Base-by-base conservation (phyloP, 306 rosid species). In the Chamaecrista fasciculata region DNA sequence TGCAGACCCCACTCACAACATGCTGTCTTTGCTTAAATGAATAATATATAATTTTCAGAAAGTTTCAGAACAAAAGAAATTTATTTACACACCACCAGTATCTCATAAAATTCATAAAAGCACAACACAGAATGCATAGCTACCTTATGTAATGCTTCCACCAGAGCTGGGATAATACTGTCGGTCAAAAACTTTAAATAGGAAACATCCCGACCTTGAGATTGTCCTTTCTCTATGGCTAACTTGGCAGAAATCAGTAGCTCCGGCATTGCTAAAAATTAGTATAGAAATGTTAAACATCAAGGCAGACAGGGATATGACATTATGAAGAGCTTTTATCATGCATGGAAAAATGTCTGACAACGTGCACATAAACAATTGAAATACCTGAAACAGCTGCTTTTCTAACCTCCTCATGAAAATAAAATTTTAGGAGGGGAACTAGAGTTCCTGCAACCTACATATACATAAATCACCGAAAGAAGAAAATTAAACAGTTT, bases 111-210 rank as follows among this genome's bases (percentile, higher is more conserved):
- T n/a, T n/a, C n/a, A n/a, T n/a, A n/a, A n/a, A n/a, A n/a, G n/a
- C n/a, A n/a, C n/a, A n/a, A n/a, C n/a, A n/a, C n/a, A n/a, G n/a
- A n/a, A n/a, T n/a, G n/a, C n/a, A n/a, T n/a, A n/a, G n/a, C n/a
- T 46, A 90, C 99, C 90, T 94, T 94, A 36, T 94, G 99, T 62
- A 94, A 86, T 37, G 99, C 99, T 81, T 94, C 99, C 82, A 91
- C 99, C 71, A 94, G 72, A 78, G 99, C 88, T 50, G 99, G 99
- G 72, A 94, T 55, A 34, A 94, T 87, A 74, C 81, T 88, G 81
- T 94, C 97, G 26, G 91, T 82, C 82, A 94, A 79, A 77, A 88
- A 96, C 79, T 94, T 94, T 70, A 94, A 33, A 84, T 94, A 94
- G 58, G 86, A 39, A 53, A 81, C 91, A 70, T 94, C 89, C 51